Conservation (phyloP, 2,329 filamentous ascomycete species). For the Colletotrichum cordylinicola region DNA sequence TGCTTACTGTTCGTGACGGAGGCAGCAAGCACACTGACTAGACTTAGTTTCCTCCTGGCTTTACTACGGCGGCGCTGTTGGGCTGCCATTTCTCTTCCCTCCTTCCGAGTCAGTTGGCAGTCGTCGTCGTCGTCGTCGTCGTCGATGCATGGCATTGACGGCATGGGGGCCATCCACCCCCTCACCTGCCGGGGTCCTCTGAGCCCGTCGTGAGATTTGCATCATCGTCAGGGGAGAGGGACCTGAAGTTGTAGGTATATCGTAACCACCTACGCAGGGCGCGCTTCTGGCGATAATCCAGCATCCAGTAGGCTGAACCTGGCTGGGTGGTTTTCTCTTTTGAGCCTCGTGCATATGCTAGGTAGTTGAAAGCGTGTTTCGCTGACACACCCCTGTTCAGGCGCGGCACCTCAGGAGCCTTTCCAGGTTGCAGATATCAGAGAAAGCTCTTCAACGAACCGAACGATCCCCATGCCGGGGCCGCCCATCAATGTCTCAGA, state of each 20-base stretch:
- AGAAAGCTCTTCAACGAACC: not conserved
- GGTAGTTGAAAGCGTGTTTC: conserved; percentile 1
- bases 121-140: not conserved
- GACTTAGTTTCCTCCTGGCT: not conserved
- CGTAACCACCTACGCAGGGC: not conserved
- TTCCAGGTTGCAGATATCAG: not conserved
- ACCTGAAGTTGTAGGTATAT: not conserved
- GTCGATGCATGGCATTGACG: not conserved
- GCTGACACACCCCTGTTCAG: not conserved
- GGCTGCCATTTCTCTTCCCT: not conserved
- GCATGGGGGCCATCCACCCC: not conserved
- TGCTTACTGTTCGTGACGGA: not conserved
- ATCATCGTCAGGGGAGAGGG: not conserved
- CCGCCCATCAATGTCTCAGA: conserved; percentile 11
- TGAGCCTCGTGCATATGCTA: conserved; percentile 13
- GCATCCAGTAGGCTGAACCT: not conserved
- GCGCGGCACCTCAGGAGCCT: not conserved
- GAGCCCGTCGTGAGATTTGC: not conserved
- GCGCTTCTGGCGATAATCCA: conserved; percentile 3
- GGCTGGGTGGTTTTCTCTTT: conserved; percentile 5
- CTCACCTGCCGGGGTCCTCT: not conserved
- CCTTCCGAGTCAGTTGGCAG: not conserved
- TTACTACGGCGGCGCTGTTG: not conserved
- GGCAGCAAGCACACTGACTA: not conserved
- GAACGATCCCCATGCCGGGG: not conserved